Percentiles rank a stretch among this genome's conserved stretches.
These are phyloP conservation scores for Syzygium aqueum DNA, from an alignment of 345 rosid genomes.

Conservation along the genomic window DNA sequence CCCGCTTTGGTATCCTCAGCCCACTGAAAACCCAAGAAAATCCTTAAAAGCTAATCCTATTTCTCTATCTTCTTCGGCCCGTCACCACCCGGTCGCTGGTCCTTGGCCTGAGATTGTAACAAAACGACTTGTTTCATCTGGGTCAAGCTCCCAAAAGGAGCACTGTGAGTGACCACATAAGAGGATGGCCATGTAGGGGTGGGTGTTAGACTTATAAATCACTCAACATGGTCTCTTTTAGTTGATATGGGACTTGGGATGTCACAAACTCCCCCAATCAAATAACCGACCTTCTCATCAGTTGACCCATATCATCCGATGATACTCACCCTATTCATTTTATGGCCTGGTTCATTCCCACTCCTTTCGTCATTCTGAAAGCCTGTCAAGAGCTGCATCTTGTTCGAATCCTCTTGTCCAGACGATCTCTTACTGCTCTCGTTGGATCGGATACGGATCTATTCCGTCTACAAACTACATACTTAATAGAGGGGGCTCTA, in stretches of 20 bases:
- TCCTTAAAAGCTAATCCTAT: not conserved
- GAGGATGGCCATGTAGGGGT: fast-evolving
- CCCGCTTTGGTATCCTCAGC: not conserved
- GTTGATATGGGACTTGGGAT: not conserved
- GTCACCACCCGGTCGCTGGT: not conserved
- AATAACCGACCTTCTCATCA: not conserved
- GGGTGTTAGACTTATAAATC: not conserved
- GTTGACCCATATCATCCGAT: not conserved
- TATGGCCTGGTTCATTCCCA: fast-evolving
- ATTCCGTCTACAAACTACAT: not conserved
- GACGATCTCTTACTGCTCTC: fast-evolving
- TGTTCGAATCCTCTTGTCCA: not conserved
- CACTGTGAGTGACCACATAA: not conserved
- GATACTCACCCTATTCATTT: not conserved
- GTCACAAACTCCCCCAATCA: not conserved
- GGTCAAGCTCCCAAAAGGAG: not conserved
- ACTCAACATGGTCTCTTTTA: not conserved
- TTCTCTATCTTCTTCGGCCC: not conserved
- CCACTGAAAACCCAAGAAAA: not conserved
- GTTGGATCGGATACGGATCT: not conserved
- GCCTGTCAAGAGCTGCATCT: fast-evolving
- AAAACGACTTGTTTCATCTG: not conserved
- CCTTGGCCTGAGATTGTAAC: not conserved
- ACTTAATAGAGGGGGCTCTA: fast-evolving
- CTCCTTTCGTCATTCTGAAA: not conserved